Evolutionary conservation across 108 stramenopile species (phyloP), one percentile per base, ranked within the genome.

Genomic region (Epipyxis sp.): DNA sequence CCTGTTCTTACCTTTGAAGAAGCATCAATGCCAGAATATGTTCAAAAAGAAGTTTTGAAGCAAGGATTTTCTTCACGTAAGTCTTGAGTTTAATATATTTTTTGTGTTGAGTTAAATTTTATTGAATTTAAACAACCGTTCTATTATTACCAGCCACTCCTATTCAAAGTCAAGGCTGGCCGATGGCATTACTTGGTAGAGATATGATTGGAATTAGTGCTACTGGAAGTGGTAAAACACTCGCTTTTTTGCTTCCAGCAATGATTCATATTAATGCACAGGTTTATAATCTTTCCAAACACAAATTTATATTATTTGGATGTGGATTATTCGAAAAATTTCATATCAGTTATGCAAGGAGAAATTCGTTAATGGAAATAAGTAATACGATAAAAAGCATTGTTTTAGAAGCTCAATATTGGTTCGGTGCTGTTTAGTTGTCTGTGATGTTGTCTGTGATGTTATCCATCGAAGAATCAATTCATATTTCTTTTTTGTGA

Each of bases 181-280:
- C 99, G n/a, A 97, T 98, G 94, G 99, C 97, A 0, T 78, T 98
- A 46, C 88, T 91, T 69, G 97, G 97, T 37, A 88, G 91, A 50
- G 97, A 99, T 83, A 94, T 97, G 90, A 95, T 99, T 40, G 97
- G 97, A 37, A 90, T 98, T 59, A 86, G 88, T 30, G 91, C 93
- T 39, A 99, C 99, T 0, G 99, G 99, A 27, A 88, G 87, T 61
- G 98, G 97, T 16, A 98, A 96, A 87, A 96, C 95, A 0, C 46
- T 95, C 35, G 94, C 96, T n/a, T 99, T 99, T 88, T 79, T 99
- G 78, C 83, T 99, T 34, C 99, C 99, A 0, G 96, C 90, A 34
- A 97, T 99, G 94, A 95, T 98, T 83, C 95, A 97, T 80, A 97
- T 99, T 82, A 94, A 96, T 81, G 95, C 96, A 42, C 96, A 96